phyloP scores from a whole-genome alignment of 2,329 filamentous ascomycete genomes.

The Penicillium sp. region DNA sequence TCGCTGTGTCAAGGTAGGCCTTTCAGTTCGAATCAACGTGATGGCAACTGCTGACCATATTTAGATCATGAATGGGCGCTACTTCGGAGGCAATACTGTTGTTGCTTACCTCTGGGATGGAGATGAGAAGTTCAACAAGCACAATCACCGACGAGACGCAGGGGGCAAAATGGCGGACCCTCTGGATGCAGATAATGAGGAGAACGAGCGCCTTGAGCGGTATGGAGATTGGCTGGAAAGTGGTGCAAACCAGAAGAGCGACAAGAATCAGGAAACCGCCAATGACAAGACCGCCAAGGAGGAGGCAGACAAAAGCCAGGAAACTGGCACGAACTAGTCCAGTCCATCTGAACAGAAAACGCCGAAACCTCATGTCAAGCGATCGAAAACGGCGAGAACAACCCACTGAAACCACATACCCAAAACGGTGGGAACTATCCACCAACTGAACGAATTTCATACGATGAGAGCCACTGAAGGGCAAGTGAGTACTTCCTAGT shows the following conservation, averaged over 20 bases:
- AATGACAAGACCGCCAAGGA: neutral
- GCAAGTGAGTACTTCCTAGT: neutral
- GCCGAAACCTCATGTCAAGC: neutral
- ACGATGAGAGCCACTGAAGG: neutral
- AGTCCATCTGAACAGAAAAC: neutral
- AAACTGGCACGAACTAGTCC: neutral
- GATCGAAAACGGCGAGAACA: neutral
- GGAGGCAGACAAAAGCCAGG: neutral
- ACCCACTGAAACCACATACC: neutral
- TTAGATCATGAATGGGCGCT: constrained; percentile 73
- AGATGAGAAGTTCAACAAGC: constrained; percentile 71
- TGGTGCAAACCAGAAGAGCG: constrained; percentile 14
- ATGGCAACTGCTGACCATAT: constrained; percentile 8
- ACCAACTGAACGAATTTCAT: neutral
- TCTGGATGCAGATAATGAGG: constrained; percentile 50
- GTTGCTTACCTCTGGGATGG: constrained; percentile 70
- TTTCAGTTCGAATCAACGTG: neutral
- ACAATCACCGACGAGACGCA: constrained; percentile 48
- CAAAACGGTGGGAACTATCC: neutral
- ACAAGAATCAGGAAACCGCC: neutral
- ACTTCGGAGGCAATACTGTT: constrained; percentile 71
- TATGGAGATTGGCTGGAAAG: constrained; percentile 52
- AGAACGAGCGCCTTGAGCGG: constrained; percentile 48
- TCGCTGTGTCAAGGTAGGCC: constrained; percentile 61
- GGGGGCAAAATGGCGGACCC: constrained; percentile 10